Conservation (phyloP, 2,329 filamentous ascomycete species). For the Verticillium dahliae region DNA sequence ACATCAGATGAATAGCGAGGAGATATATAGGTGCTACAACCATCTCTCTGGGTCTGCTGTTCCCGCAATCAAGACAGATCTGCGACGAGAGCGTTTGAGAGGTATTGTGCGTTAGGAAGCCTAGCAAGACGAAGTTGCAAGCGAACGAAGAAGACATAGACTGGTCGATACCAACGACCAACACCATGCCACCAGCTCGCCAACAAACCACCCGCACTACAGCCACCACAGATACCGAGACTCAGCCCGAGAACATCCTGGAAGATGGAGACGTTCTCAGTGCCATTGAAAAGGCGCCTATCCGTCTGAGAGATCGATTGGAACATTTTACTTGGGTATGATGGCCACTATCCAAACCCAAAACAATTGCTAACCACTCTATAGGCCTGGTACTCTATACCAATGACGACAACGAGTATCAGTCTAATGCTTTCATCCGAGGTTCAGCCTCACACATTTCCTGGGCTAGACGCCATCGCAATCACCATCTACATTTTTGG, state of each 20-base stretch:
- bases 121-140: too few relatives aligned
- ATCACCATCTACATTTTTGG: constrained; percentile 45
- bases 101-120: too few relatives aligned
- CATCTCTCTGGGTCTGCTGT: too few relatives aligned
- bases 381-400: not conserved
- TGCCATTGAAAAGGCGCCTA: not conserved
- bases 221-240: not conserved
- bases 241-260: not conserved
- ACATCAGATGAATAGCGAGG: too few relatives aligned
- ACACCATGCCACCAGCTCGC: not conserved
- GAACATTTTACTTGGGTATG: not conserved
- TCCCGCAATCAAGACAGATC: too few relatives aligned
- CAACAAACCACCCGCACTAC: not conserved
- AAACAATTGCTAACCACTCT: not conserved
- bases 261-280: not conserved
- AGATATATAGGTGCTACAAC: too few relatives aligned
- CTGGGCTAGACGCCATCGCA: constrained; percentile 44
- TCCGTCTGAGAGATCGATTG: not conserved
- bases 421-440: constrained; percentile 37
- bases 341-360: not conserved
- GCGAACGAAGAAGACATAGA: too few relatives aligned
- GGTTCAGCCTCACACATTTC: constrained; percentile 45
- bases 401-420: constrained; percentile 33
- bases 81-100: too few relatives aligned
- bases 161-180: too few relatives aligned